These are phyloP conservation scores for Termitomyces eurrhizus DNA, from an alignment of 768 basidiomycete species.

Conservation along the genomic window DNA sequence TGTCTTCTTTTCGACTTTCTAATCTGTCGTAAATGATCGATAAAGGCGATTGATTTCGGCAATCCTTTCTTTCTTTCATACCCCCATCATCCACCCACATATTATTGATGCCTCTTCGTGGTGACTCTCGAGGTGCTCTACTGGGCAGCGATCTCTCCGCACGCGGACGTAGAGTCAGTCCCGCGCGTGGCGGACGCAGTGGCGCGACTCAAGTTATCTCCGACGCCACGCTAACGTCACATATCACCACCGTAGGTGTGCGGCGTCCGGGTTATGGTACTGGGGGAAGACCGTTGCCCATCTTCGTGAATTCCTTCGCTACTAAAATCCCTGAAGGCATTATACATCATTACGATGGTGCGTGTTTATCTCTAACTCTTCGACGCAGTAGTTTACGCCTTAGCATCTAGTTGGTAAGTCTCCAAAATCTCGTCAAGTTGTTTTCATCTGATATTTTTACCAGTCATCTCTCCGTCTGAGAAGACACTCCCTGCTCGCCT, in stretches of 20 bases:
- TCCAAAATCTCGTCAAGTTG: too few species aligned
- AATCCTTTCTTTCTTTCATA: constrained; percentile 9
- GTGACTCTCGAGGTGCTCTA: constrained; percentile 22
- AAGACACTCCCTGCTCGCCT: constrained; percentile 62
- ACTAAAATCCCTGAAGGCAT: constrained; percentile 56
- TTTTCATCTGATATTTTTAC: not conserved
- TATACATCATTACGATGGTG: constrained; percentile 81
- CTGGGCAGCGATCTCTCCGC: constrained; percentile 16
- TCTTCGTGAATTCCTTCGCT: constrained; percentile 60
- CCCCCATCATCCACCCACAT: constrained; percentile 9
- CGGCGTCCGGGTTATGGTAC: constrained; percentile 62
- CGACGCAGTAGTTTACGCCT: not conserved
- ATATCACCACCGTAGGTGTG: constrained; percentile 59
- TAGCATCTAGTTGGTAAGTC: not conserved
- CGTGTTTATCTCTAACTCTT: constrained; percentile 20
- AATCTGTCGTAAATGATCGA: constrained; percentile 16
- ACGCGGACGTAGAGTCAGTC: constrained; percentile 10
- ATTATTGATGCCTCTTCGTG: constrained; percentile 37
- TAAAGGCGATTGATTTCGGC: constrained; percentile 12
- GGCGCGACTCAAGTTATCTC: constrained; percentile 25
- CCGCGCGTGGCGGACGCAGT: constrained; percentile 31
- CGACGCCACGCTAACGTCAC: constrained; percentile 28
- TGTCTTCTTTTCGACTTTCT: constrained; percentile 14
- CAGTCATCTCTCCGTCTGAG: constrained; percentile 66
- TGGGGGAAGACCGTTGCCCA: constrained; percentile 39